A percentile compares a stretch with the other conserved stretches of the same genome.
Conservation (phyloP, 108 stramenopile genomes). For the Poteriospumella lacustris region DNA sequence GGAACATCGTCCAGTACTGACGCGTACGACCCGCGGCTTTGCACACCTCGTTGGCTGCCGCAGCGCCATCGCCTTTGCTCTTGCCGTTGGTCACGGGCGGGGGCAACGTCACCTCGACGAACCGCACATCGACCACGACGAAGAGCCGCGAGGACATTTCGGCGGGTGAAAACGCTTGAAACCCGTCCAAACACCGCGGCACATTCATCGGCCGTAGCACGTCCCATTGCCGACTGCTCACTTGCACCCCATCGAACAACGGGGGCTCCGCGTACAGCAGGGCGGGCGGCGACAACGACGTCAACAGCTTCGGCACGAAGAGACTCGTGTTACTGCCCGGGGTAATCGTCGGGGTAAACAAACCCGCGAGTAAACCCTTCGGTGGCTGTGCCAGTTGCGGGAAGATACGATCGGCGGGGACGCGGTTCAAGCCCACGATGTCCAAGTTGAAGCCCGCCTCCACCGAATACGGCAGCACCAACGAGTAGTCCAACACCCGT, state of each 20-base stretch:
- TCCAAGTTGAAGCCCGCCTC: neutral
- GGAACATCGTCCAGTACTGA: neutral
- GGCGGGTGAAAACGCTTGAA: neutral
- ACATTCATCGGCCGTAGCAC: neutral
- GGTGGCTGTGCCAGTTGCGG: neutral
- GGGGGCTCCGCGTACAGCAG: constrained; percentile 14
- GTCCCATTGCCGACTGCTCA: neutral
- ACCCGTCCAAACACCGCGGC: neutral
- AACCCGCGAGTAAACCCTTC: neutral
- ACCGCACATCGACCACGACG: constrained; percentile 11
- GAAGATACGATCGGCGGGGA: neutral
- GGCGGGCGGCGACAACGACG: neutral
- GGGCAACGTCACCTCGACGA: neutral
- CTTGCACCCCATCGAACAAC: neutral
- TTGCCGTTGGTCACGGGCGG: neutral
- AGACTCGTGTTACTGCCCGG: no score
- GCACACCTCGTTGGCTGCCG: neutral
- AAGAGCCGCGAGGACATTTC: neutral
- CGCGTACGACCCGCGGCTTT: neutral
- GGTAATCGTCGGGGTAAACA: neutral
- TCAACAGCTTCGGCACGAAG: neutral
- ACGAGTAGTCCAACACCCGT: neutral
- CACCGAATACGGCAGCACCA: neutral
- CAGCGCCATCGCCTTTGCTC: neutral
- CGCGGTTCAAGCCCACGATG: neutral